Percentiles rank a stretch among this genome's conserved stretches.
phyloP scores from a whole-genome alignment of 495 filamentous ascomycete genomes.

The Chaetomium cochliodes region DNA sequence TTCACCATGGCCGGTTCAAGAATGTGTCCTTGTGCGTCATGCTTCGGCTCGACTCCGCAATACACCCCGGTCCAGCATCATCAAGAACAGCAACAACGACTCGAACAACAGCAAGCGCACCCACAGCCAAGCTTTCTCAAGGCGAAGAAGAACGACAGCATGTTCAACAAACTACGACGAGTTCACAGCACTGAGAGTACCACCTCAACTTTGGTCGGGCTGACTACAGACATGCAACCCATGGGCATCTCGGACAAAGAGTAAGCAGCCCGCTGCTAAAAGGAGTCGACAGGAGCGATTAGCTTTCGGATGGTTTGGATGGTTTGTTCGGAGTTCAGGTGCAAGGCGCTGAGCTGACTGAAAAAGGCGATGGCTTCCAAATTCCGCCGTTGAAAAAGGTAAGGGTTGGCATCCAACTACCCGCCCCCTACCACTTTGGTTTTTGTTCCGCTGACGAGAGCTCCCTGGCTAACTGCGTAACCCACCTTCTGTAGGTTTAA shows the following conservation, averaged over 20 bases:
- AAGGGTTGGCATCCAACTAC: neutral
- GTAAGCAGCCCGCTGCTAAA: neutral
- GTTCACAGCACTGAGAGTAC: conserved; percentile 5
- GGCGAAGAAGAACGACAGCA: neutral
- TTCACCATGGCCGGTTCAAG: conserved; percentile 6
- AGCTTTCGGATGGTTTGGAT: neutral
- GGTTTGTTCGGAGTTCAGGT: neutral
- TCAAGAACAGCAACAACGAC: neutral
- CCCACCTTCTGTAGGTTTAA: neutral
- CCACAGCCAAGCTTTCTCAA: neutral
- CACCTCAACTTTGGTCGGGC: conserved; percentile 3
- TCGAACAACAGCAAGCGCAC: neutral
- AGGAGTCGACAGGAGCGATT: neutral
- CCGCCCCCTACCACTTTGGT: neutral
- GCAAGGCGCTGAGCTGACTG: neutral
- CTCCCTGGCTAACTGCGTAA: neutral
- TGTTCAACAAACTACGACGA: neutral
- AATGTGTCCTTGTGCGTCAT: conserved; percentile 30
- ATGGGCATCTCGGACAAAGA: neutral
- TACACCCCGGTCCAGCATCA: neutral
- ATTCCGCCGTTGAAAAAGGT: neutral
- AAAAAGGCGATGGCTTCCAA: neutral
- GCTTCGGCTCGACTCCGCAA: conserved; percentile 20
- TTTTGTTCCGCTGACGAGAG: neutral
- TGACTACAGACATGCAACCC: neutral